Evolutionary conservation across 2,329 filamentous ascomycete species (phyloP), one percentile per base, ranked within the genome.

Genomic region (Rutstroemia sydowiana): DNA sequence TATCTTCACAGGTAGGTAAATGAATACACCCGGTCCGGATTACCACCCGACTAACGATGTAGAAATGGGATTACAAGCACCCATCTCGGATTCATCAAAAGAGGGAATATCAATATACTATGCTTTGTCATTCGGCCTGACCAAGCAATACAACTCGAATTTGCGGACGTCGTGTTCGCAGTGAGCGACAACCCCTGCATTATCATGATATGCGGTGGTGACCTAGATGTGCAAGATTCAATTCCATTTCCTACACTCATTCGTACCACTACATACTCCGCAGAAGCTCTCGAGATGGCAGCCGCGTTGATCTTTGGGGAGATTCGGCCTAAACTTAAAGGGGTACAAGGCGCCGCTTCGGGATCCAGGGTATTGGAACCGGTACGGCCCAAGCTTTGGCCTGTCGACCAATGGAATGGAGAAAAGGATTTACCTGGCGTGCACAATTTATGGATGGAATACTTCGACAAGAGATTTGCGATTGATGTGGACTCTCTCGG

Each of bases 1-100:
- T 91, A 88, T 61, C 79, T 81, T 5, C 77, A 80, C 43, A 73
- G 75, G 48, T 62, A 20, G 45, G 51, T 42, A 21, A n/a, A n/a
- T 20, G 23, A n/a, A 36, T 46, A 5, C 28, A 20, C 13, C 10
- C 36, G 11, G 68, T 23, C 21, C 32, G 21, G 18, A 13, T 16
- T 9, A 23, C 7, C 18, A 37, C 28, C 7, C n/a, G 10, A 32
- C 42, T 51, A 32, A 52, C 34, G 16, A 10, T 10, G 8, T 30
- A 64, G 59, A 42, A 60, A 64, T 51, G 63, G 63, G 75, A 78
- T 41, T 82, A 90, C 66, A 69, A 76, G 45, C 55, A 60, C 62
- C 48, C 59, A 66, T 56, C 49, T 67, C 43, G 59, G 62, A 47
- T 60, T 65, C 56, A 59, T 68, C 56, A 61, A 63, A 59, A 53